Evolutionary conservation across 2,329 filamentous ascomycete species (phyloP).

Genomic region (Metarhizium robertsii): DNA sequence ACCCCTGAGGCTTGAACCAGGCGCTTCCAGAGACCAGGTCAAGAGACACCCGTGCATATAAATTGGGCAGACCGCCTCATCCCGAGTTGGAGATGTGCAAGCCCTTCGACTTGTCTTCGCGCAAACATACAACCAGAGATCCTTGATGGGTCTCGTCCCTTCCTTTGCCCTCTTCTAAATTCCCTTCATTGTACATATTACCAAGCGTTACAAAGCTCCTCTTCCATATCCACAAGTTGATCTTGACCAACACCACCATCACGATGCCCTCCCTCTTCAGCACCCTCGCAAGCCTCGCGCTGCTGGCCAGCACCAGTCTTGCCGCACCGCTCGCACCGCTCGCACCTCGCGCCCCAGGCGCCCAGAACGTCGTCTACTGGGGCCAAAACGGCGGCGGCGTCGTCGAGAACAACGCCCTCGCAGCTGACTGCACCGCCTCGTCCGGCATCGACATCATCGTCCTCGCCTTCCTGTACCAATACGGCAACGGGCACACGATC

Average conservation of each 20-base stretch:
- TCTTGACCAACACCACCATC: background rate
- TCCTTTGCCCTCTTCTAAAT: background rate
- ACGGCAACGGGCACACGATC: constrained; percentile 24
- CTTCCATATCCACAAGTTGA: background rate
- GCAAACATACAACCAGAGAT: background rate
- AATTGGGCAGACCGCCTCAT: background rate
- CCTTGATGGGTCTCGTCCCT: background rate
- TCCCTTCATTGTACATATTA: background rate
- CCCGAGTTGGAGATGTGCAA: background rate
- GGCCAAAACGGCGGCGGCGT: constrained; percentile 16
- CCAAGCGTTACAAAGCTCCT: background rate
- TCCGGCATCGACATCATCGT: constrained; percentile 33
- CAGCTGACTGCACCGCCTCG: constrained; percentile 25
- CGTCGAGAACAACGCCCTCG: constrained; percentile 26
- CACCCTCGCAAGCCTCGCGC: constrained; percentile 8
- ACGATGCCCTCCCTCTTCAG: constrained; percentile 11
- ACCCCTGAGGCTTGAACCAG: too few species aligned
- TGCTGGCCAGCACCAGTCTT: constrained; percentile 9
- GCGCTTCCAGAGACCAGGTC: too few species aligned
- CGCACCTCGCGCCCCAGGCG: constrained; percentile 7
- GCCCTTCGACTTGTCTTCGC: too few species aligned
- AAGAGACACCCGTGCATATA: too few species aligned
- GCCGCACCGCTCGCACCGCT: constrained; percentile 2
- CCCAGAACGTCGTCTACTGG: constrained; percentile 24
- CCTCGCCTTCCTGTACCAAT: constrained; percentile 32